A percentile compares a stretch with the other conserved stretches of the same genome.
Evolutionary conservation across 2,329 filamentous ascomycete species (phyloP).

Genomic region (Teratosphaeria gauchensis): DNA sequence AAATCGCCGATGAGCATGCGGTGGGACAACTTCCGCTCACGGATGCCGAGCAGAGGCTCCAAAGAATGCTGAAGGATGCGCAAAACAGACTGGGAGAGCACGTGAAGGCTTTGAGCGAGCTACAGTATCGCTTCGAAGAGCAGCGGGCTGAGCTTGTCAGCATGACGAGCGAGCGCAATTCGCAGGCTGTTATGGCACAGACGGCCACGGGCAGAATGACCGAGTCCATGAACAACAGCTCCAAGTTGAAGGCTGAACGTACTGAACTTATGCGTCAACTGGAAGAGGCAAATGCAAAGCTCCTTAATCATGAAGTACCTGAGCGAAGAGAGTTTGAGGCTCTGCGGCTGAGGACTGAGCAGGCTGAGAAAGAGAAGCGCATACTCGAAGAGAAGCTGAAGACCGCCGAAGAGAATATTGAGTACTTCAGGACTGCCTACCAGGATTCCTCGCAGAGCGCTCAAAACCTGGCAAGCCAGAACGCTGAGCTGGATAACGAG

Average conservation of each 20-base stretch:
- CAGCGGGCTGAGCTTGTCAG: slow-evolving; percentile 19
- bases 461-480: slow-evolving; percentile 38
- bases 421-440: slow-evolving; percentile 51
- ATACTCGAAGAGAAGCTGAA: slow-evolving; percentile 23
- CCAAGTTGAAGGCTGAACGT: slow-evolving; percentile 17
- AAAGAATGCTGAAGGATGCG: slow-evolving; percentile 11
- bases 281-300: slow-evolving; percentile 16
- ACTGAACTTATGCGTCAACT: slow-evolving; percentile 21
- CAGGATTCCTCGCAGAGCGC: slow-evolving; percentile 47
- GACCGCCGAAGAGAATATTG: slow-evolving; percentile 38
- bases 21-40: background rate
- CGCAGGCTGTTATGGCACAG: slow-evolving; percentile 14
- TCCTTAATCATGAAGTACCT: slow-evolving; percentile 21
- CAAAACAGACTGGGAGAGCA: slow-evolving; percentile 20
- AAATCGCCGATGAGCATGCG: background rate
- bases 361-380: slow-evolving; percentile 15
- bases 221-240: slow-evolving; percentile 9
- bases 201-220: slow-evolving; percentile 15
- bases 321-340: slow-evolving; percentile 25
- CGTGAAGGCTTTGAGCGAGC: slow-evolving; percentile 19
- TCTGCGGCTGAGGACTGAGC: slow-evolving; percentile 12
- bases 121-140: slow-evolving; percentile 26
- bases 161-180: slow-evolving; percentile 17
- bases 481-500: slow-evolving; percentile 35
- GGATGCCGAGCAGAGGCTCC: slow-evolving; percentile 14